These are phyloP conservation scores for Dipodascus albidus DNA, from an alignment of 805 yeast genomes.

Conservation along the genomic window DNA sequence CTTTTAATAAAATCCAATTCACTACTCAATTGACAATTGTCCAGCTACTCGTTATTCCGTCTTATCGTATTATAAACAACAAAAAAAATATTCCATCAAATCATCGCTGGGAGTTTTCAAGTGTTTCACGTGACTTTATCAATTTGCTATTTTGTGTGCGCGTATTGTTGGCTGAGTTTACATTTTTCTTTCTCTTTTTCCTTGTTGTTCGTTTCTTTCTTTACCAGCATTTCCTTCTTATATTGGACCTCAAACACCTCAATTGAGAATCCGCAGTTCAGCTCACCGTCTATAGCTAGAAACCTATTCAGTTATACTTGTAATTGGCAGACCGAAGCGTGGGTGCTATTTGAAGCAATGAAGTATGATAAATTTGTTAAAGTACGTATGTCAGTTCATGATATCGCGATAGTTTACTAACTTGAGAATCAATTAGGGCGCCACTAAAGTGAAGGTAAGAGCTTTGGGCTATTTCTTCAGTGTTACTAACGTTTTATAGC, in stretches of 20 bases:
- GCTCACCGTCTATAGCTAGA: background rate
- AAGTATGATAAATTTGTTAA: conserved; percentile 60
- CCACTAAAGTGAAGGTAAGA: conserved; percentile 48
- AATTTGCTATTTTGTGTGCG: background rate
- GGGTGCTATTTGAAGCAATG: too few species aligned
- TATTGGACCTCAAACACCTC: background rate
- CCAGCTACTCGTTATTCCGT: too few species aligned
- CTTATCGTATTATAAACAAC: too few species aligned
- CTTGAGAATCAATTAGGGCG: conserved; percentile 32
- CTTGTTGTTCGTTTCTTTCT: background rate
- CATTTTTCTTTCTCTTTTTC: background rate
- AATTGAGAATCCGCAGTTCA: background rate
- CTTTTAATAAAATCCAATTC: too few species aligned
- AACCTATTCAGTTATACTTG: too few species aligned
- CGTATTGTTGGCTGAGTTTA: background rate
- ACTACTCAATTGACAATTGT: too few species aligned
- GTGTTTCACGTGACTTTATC: background rate
- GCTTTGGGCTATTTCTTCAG: background rate
- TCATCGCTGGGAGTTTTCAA: too few species aligned
- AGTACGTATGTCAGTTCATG: conserved; percentile 22
- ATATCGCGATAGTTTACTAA: conserved; percentile 2
- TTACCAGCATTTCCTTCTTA: background rate
- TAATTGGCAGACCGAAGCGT: too few species aligned
- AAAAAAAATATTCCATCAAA: too few species aligned
- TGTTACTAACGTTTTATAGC: conserved; percentile 22